Conservation (phyloP, 306 rosid species). For the Senna tora region DNA sequence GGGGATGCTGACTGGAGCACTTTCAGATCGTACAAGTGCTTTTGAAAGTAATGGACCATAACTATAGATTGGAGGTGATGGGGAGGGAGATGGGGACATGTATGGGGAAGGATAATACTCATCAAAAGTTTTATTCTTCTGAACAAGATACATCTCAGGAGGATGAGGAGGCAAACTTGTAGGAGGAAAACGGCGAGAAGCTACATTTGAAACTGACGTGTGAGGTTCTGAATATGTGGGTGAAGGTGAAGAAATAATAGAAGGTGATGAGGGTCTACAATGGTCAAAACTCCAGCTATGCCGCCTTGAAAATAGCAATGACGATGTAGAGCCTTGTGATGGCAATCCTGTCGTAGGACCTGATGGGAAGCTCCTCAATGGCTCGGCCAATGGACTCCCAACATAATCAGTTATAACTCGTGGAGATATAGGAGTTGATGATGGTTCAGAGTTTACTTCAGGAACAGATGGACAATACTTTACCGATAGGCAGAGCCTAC, state of each 20-base stretch:
- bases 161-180: slow-evolving; percentile 73
- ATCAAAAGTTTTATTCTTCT: slow-evolving; percentile 57
- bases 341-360: slow-evolving; percentile 55
- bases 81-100: slow-evolving; percentile 53
- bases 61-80: slow-evolving; percentile 64
- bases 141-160: slow-evolving; percentile 54
- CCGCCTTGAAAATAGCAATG: slow-evolving; percentile 57
- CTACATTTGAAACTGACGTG: slow-evolving; percentile 48
- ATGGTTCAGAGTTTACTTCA: slow-evolving; percentile 60
- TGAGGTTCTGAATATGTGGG: slow-evolving; percentile 71
- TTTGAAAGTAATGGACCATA: slow-evolving; percentile 55
- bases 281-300: slow-evolving; percentile 75
- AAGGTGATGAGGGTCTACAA: slow-evolving; percentile 61
- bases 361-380: slow-evolving; percentile 61
- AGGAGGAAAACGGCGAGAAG: slow-evolving; percentile 54
- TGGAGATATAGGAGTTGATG: slow-evolving; percentile 64
- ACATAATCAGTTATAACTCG: slow-evolving; percentile 81
- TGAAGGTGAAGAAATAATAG: slow-evolving; percentile 61
- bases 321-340: slow-evolving; percentile 56
- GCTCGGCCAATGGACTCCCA: slow-evolving; percentile 84
- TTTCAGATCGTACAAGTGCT: slow-evolving; percentile 68
- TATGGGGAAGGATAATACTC: slow-evolving; percentile 65
- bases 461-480: slow-evolving; percentile 59
- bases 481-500: slow-evolving; percentile 75
- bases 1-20: slow-evolving; percentile 75